Percentiles rank a stretch among this genome's conserved stretches.
Evolutionary conservation across 2,329 filamentous ascomycete species (phyloP).

Genomic region (Alternaria longipes): DNA sequence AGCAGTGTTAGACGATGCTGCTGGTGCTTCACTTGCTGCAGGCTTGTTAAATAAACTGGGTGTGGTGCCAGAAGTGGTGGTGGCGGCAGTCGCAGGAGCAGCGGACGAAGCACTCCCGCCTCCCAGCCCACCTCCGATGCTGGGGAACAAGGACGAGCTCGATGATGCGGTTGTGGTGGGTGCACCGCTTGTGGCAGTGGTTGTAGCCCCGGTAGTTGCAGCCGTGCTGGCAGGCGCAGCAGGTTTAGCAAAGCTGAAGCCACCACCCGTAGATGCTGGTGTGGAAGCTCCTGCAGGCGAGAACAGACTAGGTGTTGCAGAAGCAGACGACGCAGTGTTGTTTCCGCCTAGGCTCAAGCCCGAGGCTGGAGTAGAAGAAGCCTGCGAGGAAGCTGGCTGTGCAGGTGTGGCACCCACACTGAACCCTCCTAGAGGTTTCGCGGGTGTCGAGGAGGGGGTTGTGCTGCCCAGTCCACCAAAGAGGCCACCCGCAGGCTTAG

Average conservation of each 20-base stretch:
- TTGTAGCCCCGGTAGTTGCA: constrained; percentile 30
- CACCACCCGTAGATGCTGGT: constrained; percentile 23
- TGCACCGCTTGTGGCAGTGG: constrained; percentile 27
- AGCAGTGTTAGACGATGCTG: constrained; percentile 35
- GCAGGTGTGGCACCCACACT: constrained; percentile 40
- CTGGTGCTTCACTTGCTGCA: constrained; percentile 28
- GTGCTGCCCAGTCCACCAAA: constrained; percentile 40
- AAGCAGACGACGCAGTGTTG: constrained; percentile 33
- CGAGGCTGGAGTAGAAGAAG: constrained; percentile 25
- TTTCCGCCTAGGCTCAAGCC: constrained; percentile 35
- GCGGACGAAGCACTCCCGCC: constrained; percentile 32
- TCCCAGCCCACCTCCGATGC: constrained; percentile 27
- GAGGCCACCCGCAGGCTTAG: constrained; percentile 39
- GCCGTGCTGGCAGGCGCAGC: constrained; percentile 28
- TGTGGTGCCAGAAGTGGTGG: constrained; percentile 22
- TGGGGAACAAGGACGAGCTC: constrained; percentile 31
- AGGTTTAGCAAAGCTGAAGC: constrained; percentile 26
- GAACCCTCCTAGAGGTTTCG: constrained; percentile 39
- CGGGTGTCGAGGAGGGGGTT: constrained; percentile 42
- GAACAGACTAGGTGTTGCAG: constrained; percentile 36
- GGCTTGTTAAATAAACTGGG: constrained; percentile 35
- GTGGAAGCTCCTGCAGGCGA: constrained; percentile 24
- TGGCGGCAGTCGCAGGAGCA: constrained; percentile 23
- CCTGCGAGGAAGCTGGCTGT: constrained; percentile 34
- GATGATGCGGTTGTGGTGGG: constrained; percentile 29